Evolutionary conservation across 768 basidiomycete species (phyloP).

Genomic region (Tricholoma matsutake): DNA sequence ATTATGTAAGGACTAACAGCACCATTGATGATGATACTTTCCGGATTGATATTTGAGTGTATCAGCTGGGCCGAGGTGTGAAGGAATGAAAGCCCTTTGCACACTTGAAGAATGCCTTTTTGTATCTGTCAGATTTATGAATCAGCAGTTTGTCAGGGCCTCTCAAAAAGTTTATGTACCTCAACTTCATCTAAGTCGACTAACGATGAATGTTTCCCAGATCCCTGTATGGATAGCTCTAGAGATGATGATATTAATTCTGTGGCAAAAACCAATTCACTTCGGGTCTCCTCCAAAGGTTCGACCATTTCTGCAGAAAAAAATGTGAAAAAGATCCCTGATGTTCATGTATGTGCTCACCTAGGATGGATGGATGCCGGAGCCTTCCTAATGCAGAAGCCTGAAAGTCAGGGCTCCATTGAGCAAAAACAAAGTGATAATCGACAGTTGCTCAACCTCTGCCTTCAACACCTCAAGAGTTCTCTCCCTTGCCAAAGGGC

Average conservation of each 20-base stretch:
- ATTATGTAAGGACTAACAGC: slow-evolving; percentile 50
- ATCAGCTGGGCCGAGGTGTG: slow-evolving; percentile 91
- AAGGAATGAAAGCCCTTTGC: slow-evolving; percentile 86
- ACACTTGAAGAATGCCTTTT: slow-evolving; percentile 92
- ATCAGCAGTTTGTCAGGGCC: slow-evolving; percentile 8
- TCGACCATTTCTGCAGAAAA: slow-evolving; percentile 84
- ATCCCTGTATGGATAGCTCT: slow-evolving; percentile 68
- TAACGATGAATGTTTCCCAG: slow-evolving; percentile 48
- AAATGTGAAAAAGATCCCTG: slow-evolving; percentile 3
- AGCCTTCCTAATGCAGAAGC: slow-evolving; percentile 80
- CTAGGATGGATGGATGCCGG: slow-evolving; percentile 91
- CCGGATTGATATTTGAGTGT: slow-evolving; percentile 86
- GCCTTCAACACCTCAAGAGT: slow-evolving; percentile 84
- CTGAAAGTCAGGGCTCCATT: slow-evolving; percentile 35
- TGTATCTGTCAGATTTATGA: slow-evolving; percentile 61
- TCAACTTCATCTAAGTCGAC: slow-evolving; percentile 96
- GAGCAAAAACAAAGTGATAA: slow-evolving; percentile 9
- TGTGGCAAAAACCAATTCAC: slow-evolving; percentile 88
- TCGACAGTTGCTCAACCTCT: slow-evolving; percentile 56
- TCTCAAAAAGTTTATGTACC: slow-evolving; percentile 42
- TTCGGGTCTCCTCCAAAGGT: slow-evolving; percentile 90
- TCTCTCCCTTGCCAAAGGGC: slow-evolving; percentile 62
- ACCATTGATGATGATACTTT: slow-evolving; percentile 85
- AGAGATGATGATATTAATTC: slow-evolving; percentile 86
- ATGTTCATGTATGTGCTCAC: slow-evolving; percentile 35